Evolutionary conservation across 2,329 filamentous ascomycete genomes (phyloP), one percentile per base, ranked within the genome.

Genomic region (Cladophialophora exuberans): DNA sequence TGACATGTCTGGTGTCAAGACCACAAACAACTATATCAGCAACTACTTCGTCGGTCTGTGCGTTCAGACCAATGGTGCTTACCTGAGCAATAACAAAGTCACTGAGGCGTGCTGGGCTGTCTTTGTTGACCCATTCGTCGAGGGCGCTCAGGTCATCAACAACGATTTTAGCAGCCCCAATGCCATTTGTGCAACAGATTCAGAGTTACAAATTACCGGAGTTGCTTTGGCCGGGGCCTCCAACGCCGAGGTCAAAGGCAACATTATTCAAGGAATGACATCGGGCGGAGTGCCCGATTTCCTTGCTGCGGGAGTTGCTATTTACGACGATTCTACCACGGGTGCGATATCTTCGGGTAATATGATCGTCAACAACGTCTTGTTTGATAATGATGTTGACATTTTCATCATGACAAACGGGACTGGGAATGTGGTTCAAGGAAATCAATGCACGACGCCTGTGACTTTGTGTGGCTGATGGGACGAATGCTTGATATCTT

Each of bases 11-110:
- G 52, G 45, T 17, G 48, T 54, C 7, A 42, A 42, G 4, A 39
- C 54, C 25, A 41, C 44, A 3, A 47, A 53, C 23, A 61, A 61
- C 48, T 26, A 50, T 11, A 39, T 61, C 47, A 31, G 20, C 9
- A 51, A 46, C 48, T 58, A 58, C 38, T 13, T 26, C 2, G 35
- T 61, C 1, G 58, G 55, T n/a, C 56, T 61, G 20, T 61, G 58
- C 35, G 31, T 55, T 9, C 58, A 61, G 26, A 61, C 58, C 22
- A 38, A 42, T 20, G 47, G 36, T 20, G 55, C 58, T 11, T 22
- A 52, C 31, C 30, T 59, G 15, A 17, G 11, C 22, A 30, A 30
- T 31, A 61, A 61, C 44, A 33, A 50, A 13, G 48, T 59, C 36
- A 38, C 35, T 10, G 51, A 56, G 18, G 44, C 46, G 42, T 61